Base-by-base conservation (phyloP, 345 rosid genomes). In the Luvunga scandens region DNA sequence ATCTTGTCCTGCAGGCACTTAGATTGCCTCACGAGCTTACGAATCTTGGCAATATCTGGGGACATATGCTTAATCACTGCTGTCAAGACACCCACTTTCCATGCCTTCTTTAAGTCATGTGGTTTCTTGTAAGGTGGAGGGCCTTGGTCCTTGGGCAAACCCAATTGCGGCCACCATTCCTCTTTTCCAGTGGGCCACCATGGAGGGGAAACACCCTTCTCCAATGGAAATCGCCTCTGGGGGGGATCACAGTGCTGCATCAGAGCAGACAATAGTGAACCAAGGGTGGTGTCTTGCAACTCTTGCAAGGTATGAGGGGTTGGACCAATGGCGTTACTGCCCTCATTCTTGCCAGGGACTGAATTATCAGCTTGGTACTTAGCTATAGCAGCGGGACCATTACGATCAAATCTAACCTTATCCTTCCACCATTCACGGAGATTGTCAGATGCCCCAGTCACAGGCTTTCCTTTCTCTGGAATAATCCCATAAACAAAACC, bases 391-490 rank as follows among this genome's bases (percentile, higher is more conserved):
- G 97, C 97, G 0, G 95, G 97, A 59, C 98, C 99, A 31, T 92
- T 96, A 10, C 97, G 88, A 77, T 96, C 99, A 75, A 96, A 96
- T 86, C 94, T 83, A 75, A 96, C 99, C 76, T 82, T 92, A 66
- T 94, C 98, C 89, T 90, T 96, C 99, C 99, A 96, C 99, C 99
- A 96, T 67, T 87, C 99, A 34, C 97, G 88, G 63, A 96, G 93
- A 77, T 88, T 94, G 80, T 96, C 99, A 12, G 99, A 94, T 45
- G 97, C 90, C 2, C 98, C 99, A 2, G 95, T 88, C 9, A 94
- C 95, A 0, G 98, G 98, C 77, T 87, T 91, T 25, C 99, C 97
- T 63, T 94, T 91, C 85, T 94, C 97, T 0, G 92, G 93, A 45
- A 95, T 94, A 60, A 95, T 90, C 82, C 98, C 98, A 60, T 90